Evolutionary conservation across 108 stramenopile species (phyloP).

Genomic region (Nitzschia palea): DNA sequence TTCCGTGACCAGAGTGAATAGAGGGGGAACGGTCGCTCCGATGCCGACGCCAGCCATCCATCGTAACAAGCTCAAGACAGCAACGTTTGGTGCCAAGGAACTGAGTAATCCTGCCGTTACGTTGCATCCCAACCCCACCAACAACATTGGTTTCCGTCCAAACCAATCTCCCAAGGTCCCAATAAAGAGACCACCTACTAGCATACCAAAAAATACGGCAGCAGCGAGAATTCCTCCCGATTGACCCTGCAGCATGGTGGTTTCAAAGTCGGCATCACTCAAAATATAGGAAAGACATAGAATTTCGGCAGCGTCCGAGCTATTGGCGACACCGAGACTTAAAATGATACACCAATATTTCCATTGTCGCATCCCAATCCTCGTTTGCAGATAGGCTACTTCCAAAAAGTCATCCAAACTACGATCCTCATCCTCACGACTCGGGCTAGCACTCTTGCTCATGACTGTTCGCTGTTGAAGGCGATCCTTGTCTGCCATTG

Average conservation of each 20-base stretch:
- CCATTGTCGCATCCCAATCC: slow-evolving; percentile 34
- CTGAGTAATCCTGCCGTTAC: slow-evolving; percentile 54
- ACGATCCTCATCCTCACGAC: neutral
- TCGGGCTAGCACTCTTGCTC: too few relatives aligned
- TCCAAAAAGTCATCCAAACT: slow-evolving; percentile 19
- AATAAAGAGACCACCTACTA: slow-evolving; percentile 67
- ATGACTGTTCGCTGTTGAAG: too few relatives aligned
- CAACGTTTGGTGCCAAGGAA: slow-evolving; percentile 39
- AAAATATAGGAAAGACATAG: slow-evolving; percentile 73
- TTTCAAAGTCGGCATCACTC: slow-evolving; percentile 49
- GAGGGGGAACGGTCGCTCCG: slow-evolving; percentile 74
- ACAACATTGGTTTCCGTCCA: slow-evolving; percentile 66
- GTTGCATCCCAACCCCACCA: slow-evolving; percentile 63
- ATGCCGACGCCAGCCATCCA: slow-evolving; percentile 74
- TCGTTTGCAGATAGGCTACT: slow-evolving; percentile 16
- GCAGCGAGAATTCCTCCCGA: slow-evolving; percentile 57
- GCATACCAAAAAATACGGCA: slow-evolving; percentile 81
- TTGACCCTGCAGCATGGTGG: slow-evolving; percentile 21
- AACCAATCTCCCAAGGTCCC: slow-evolving; percentile 63
- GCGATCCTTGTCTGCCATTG: too few relatives aligned
- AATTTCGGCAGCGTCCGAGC: slow-evolving; percentile 76
- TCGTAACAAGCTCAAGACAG: slow-evolving; percentile 47
- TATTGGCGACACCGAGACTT: slow-evolving; percentile 70
- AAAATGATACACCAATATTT: slow-evolving; percentile 71
- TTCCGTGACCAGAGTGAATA: slow-evolving; percentile 71